Evolutionary conservation across 2,329 filamentous ascomycete genomes (phyloP).

Genomic region (Colletotrichum phormii): DNA sequence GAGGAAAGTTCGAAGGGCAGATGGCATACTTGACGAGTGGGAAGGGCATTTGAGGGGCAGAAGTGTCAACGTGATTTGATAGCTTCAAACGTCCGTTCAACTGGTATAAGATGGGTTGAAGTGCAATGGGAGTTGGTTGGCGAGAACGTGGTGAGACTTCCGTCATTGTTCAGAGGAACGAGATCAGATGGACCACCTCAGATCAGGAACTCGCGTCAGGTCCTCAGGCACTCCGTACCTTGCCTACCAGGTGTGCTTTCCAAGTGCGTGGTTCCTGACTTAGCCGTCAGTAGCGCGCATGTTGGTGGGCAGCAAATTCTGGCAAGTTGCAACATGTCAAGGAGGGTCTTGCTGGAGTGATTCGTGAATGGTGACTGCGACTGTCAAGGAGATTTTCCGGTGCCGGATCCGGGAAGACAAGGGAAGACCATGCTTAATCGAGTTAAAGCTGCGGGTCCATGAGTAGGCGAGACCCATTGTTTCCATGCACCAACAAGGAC

Average conservation of each 20-base stretch:
- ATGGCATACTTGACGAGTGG: neutral
- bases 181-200: no score
- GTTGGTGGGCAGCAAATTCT: neutral
- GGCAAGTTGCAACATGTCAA: neutral
- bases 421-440: conserved; percentile 20
- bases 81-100: neutral
- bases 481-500: neutral
- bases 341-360: neutral
- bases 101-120: neutral
- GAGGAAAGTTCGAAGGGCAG: neutral
- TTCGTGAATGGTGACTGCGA: neutral
- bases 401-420: conserved; percentile 20
- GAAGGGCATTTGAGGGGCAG: neutral
- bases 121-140: neutral
- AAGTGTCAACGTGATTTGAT: neutral
- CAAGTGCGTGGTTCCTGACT: neutral
- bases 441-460: conserved; percentile 17
- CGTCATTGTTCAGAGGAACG: no score
- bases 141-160: neutral
- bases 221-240: no score
- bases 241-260: no score
- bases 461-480: neutral
- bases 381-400: neutral
- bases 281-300: neutral
- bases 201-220: no score